Percentiles rank a stretch among this genome's conserved stretches.
Conservation (phyloP, 2,329 filamentous ascomycete species). For the Aspergillus piperis region DNA sequence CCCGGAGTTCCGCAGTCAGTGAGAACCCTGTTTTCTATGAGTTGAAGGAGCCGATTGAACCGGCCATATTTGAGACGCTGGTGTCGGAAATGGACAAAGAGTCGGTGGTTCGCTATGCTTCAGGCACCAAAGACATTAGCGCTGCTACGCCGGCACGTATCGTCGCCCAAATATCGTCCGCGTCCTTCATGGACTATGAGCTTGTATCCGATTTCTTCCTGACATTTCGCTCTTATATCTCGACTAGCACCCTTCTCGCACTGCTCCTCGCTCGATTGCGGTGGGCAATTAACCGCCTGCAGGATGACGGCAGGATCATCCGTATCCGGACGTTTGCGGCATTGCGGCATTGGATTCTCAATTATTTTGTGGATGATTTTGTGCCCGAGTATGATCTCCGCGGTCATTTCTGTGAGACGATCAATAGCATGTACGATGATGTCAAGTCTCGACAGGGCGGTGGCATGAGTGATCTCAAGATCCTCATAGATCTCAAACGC, state of each 20-base stretch:
- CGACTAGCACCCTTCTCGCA: constrained; percentile 71
- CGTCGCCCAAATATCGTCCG: constrained; percentile 94
- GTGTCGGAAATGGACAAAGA: constrained; percentile 80
- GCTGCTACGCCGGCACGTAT: constrained; percentile 89
- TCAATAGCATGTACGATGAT: constrained; percentile 65
- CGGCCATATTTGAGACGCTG: constrained; percentile 74
- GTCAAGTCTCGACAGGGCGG: constrained; percentile 54
- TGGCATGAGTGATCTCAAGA: constrained; percentile 72
- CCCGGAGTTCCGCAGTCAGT: constrained; percentile 34
- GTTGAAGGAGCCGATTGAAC: constrained; percentile 63
- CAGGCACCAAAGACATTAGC: constrained; percentile 70
- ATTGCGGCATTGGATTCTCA: constrained; percentile 93
- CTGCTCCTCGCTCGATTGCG: constrained; percentile 82
- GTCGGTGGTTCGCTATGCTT: constrained; percentile 78
- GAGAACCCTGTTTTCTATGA: constrained; percentile 46
- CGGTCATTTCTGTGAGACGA: constrained; percentile 72
- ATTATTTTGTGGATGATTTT: constrained; percentile 97
- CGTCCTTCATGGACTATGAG: constrained; percentile 94
- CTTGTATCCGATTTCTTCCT: constrained; percentile 97
- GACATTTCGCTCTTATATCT: constrained; percentile 86
- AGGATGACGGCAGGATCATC: constrained; percentile 90
- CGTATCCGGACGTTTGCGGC: constrained; percentile 94
- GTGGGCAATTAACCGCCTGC: constrained; percentile 79
- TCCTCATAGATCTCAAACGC: constrained; percentile 90
- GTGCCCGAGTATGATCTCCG: constrained; percentile 73